Conservation (phyloP, 371 early-diverging fungal genomes). For the Syncephalastrum contaminatum region DNA sequence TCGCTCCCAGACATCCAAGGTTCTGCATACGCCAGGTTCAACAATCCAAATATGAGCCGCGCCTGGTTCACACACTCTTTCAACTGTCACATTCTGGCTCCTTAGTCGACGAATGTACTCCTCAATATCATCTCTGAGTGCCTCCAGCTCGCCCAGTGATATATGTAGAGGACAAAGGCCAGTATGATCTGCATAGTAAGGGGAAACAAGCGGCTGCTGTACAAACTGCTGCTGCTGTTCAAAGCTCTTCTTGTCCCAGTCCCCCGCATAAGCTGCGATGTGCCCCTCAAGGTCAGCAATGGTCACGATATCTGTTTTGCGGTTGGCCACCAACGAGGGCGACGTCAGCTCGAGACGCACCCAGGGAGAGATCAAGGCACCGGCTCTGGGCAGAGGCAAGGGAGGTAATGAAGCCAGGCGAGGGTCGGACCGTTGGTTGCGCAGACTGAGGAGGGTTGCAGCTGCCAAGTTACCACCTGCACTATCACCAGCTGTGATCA, state of each 20-base stretch:
- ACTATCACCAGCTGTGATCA: conserved; percentile 15
- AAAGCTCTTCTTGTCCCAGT: conserved; percentile 7
- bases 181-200: conserved; percentile 19
- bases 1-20: conserved; percentile 12
- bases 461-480: conserved; percentile 39
- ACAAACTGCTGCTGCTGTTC: conserved; percentile 4
- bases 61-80: conserved; percentile 17
- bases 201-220: conserved; percentile 21
- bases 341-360: conserved; percentile 10
- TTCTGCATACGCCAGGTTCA: conserved; percentile 5
- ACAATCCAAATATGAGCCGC: conserved; percentile 27
- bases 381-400: conserved; percentile 21
- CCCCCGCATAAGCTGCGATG: not conserved
- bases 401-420: conserved; percentile 6
- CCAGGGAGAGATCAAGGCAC: conserved; percentile 38
- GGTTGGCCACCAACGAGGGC: not conserved
- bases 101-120: conserved; percentile 13
- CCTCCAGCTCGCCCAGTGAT: conserved; percentile 25
- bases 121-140: conserved; percentile 22
- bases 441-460: conserved; percentile 14
- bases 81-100: conserved; percentile 22
- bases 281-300: conserved; percentile 6
- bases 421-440: conserved; percentile 14
- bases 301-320: conserved; percentile 1
- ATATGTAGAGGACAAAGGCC: conserved; percentile 26